These are phyloP conservation scores for Prunus dulcis DNA, from an alignment of 306 rosid genomes.

Conservation along the genomic window DNA sequence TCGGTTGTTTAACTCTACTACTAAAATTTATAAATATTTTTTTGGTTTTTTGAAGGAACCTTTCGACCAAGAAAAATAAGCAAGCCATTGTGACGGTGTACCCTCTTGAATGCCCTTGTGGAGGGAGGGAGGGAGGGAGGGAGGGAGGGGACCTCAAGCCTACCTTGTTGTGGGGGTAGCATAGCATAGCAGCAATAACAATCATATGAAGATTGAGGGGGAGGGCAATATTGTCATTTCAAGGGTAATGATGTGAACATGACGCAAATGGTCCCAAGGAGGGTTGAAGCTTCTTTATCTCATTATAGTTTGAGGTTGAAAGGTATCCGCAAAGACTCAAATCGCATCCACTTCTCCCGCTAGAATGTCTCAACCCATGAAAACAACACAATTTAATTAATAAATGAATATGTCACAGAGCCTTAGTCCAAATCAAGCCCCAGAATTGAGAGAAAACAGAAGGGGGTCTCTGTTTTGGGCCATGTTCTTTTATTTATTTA, in stretches of 20 bases:
- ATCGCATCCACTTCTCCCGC: conserved; percentile 14
- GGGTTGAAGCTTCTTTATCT: neutral
- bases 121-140: no score
- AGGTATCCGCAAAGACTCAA: conserved; percentile 9
- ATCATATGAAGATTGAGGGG: neutral
- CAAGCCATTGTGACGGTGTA: no score
- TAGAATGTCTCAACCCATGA: conserved; percentile 32
- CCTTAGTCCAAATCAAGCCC: neutral
- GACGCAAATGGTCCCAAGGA: conserved; percentile 9
- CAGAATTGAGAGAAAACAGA: neutral
- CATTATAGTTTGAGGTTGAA: conserved; percentile 14
- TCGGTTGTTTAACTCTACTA: no score
- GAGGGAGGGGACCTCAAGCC: no score
- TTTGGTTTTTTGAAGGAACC: no score
- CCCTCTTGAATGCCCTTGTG: no score
- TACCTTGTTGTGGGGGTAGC: no score
- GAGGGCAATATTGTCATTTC: neutral
- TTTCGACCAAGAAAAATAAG: no score
- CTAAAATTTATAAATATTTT: no score
- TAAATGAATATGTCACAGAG: neutral
- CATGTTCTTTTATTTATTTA: neutral
- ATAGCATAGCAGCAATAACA: neutral
- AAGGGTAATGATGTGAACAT: neutral
- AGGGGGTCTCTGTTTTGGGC: neutral
- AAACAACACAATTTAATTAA: conserved; percentile 14